Percentiles rank a stretch among this genome's conserved stretches.
phyloP scores from a whole-genome alignment of 129 eudicot species.

The Arctium lappa region DNA sequence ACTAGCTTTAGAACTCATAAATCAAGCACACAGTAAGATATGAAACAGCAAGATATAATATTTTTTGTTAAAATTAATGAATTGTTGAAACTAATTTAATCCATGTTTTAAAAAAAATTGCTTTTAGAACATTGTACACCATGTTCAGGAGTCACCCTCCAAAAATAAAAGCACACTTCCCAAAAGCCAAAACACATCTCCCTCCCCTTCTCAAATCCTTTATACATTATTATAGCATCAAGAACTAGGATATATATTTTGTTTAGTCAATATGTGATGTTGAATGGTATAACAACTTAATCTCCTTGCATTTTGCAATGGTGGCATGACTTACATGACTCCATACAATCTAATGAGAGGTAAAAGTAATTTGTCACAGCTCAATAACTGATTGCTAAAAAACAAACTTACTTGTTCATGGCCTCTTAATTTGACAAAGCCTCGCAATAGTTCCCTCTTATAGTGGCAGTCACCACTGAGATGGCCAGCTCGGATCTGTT shows the following conservation, averaged over 20 bases:
- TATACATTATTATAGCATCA: not conserved
- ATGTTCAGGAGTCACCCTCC: not conserved
- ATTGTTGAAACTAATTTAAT: not conserved
- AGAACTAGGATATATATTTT: not conserved
- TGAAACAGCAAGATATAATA: not conserved
- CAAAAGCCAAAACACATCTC: not conserved
- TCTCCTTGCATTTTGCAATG: not conserved
- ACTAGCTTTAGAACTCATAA: not conserved
- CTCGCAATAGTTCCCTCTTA: slow-evolving; percentile 76
- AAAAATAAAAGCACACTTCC: not conserved
- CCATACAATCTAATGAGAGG: not conserved
- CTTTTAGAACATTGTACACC: not conserved
- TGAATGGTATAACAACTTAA: not conserved
- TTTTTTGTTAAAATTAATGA: not conserved
- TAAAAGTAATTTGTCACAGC: not conserved
- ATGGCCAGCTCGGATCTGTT: slow-evolving; percentile 94
- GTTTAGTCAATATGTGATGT: not conserved
- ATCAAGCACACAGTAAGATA: not conserved
- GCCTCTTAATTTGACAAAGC: slow-evolving; percentile 70
- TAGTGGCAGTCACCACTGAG: slow-evolving; percentile 95
- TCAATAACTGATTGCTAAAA: not conserved
- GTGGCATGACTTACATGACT: not conserved
- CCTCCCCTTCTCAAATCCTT: not conserved
- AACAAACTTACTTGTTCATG: slow-evolving; percentile 75
- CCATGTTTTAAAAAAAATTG: not conserved